These are phyloP conservation scores for Brassica napus DNA, from an alignment of 345 rosid genomes.

Conservation along the genomic window DNA sequence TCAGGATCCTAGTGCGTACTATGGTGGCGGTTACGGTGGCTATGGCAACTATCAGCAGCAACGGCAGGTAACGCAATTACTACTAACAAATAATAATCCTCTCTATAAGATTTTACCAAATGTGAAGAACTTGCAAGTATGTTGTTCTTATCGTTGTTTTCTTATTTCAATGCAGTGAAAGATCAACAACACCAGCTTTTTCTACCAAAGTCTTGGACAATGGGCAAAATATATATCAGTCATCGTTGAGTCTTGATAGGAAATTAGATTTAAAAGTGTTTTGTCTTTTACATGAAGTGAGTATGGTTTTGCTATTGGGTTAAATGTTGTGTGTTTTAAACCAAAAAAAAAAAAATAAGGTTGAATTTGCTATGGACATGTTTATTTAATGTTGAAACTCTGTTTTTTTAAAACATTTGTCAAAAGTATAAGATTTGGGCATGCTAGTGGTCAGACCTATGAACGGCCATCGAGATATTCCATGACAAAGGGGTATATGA, in stretches of 20 bases:
- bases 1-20: slow-evolving; percentile 87
- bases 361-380: background rate
- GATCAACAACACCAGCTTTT: slow-evolving; percentile 8
- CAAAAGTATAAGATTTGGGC: background rate
- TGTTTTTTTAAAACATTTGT: background rate
- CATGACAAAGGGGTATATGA: background rate
- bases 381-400: background rate
- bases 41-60: slow-evolving; percentile 76
- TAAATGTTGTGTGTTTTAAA: background rate
- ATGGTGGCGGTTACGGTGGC: slow-evolving; percentile 81
- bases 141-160: background rate
- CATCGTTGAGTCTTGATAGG: slow-evolving; percentile 29
- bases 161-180: slow-evolving; percentile 33
- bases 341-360: background rate
- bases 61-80: slow-evolving; percentile 19
- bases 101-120: background rate
- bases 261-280: slow-evolving; percentile 22
- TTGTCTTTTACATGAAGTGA: background rate
- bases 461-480: background rate
- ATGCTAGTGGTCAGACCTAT: background rate
- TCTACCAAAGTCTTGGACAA: slow-evolving; percentile 26
- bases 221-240: slow-evolving; percentile 21
- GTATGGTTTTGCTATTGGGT: background rate
- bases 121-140: background rate
- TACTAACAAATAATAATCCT: background rate